These are phyloP conservation scores for Metschnikowia aberdeeniae DNA, from an alignment of 805 yeast genomes.

Conservation along the genomic window DNA sequence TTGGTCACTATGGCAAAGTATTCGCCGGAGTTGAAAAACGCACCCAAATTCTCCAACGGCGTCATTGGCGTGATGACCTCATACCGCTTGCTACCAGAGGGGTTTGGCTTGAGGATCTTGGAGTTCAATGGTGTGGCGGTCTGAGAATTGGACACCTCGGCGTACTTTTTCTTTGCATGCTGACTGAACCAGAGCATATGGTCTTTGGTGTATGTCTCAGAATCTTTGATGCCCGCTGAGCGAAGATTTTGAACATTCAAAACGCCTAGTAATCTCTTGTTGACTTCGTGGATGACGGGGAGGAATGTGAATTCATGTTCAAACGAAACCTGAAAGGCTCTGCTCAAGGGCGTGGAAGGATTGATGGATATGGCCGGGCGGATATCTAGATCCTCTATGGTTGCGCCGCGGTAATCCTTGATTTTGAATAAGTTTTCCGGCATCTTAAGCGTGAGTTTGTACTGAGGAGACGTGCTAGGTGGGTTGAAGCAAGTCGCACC, in stretches of 20 bases:
- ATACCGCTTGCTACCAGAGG: conserved; percentile 31
- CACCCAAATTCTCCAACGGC: conserved; percentile 50
- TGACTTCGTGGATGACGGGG: conserved; percentile 48
- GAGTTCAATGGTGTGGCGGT: conserved; percentile 23
- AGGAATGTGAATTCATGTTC: conserved; percentile 52
- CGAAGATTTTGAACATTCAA: conserved; percentile 40
- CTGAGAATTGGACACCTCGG: conserved; percentile 16
- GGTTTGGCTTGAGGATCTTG: conserved; percentile 32
- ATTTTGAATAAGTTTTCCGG: conserved; percentile 22
- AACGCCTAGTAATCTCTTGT: conserved; percentile 46
- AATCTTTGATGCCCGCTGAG: conserved; percentile 16
- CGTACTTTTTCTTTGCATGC: conserved; percentile 31
- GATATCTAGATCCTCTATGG: conserved; percentile 56
- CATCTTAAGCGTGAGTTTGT: background rate
- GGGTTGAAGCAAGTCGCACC: too few relatives aligned
- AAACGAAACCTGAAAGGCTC: conserved; percentile 52
- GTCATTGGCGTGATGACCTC: conserved; percentile 49
- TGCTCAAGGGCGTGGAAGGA: conserved; percentile 44
- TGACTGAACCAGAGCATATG: conserved; percentile 44
- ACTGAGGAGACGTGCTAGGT: too few relatives aligned
- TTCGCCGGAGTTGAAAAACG: conserved; percentile 45
- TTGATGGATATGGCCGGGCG: conserved; percentile 53
- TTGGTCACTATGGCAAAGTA: conserved; percentile 59
- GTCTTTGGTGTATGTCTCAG: conserved; percentile 18
- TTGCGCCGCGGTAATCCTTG: conserved; percentile 46